phyloP scores from a whole-genome alignment of 139 green algal genomes.

The Chara braunii region DNA sequence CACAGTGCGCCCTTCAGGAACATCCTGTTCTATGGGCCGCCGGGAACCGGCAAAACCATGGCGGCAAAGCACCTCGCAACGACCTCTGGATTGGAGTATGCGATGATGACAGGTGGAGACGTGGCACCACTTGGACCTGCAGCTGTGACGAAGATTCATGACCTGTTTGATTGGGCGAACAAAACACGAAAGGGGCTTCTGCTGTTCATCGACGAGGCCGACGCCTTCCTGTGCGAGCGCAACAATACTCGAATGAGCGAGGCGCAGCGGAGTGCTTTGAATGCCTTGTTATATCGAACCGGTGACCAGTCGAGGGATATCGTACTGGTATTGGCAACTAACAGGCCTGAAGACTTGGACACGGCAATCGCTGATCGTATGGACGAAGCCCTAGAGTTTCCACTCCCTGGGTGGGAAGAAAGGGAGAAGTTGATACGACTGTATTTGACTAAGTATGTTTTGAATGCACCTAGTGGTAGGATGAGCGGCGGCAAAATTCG shows the following conservation, averaged over 20 bases:
- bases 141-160: slow-evolving; percentile 92
- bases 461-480: slow-evolving; percentile 40
- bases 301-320: slow-evolving; percentile 43
- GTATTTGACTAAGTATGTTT: slow-evolving; percentile 57
- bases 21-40: slow-evolving; percentile 64
- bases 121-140: slow-evolving; percentile 78
- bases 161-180: slow-evolving; percentile 89
- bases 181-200: slow-evolving; percentile 70
- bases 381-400: slow-evolving; percentile 42
- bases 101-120: slow-evolving; percentile 93
- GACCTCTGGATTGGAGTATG: slow-evolving; percentile 96
- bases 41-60: slow-evolving; percentile 86
- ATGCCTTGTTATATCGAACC: slow-evolving; percentile 75
- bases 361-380: slow-evolving; percentile 46
- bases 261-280: slow-evolving; percentile 77
- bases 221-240: slow-evolving; percentile 80
- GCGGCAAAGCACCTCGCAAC: slow-evolving; percentile 91
- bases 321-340: slow-evolving; percentile 46
- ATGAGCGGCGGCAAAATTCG: background rate
- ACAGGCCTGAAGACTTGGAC: slow-evolving; percentile 48
- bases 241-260: slow-evolving; percentile 69
- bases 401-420: slow-evolving; percentile 28
- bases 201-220: slow-evolving; percentile 83
- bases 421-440: slow-evolving; percentile 31
- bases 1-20: slow-evolving; percentile 92